A percentile compares a stretch with the other conserved stretches of the same genome.
Evolutionary conservation across 345 rosid species (phyloP).

Genomic region (Eucalyptus paniculata): DNA sequence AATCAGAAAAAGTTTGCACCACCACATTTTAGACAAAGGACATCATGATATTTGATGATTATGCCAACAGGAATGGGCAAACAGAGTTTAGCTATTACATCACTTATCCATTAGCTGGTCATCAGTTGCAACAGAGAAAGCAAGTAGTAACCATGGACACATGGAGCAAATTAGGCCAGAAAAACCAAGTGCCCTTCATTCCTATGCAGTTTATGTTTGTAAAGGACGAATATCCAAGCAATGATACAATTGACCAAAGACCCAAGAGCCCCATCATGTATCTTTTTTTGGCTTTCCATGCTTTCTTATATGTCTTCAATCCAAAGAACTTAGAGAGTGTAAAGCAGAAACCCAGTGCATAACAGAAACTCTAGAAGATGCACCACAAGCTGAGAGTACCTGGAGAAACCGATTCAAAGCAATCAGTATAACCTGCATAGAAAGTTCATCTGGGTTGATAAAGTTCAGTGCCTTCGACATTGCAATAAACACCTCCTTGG

Average conservation of each 20-base stretch:
- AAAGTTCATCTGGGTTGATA: slow-evolving; percentile 87
- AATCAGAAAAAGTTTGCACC: background rate
- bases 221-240: background rate
- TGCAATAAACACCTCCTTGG: slow-evolving; percentile 88
- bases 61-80: background rate
- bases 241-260: background rate
- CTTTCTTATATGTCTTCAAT: background rate
- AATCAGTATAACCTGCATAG: slow-evolving; percentile 91
- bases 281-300: background rate
- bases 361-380: background rate
- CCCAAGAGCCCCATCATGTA: background rate
- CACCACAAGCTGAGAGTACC: slow-evolving; percentile 17
- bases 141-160: background rate
- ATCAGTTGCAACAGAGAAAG: background rate
- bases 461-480: slow-evolving; percentile 97
- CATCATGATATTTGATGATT: background rate
- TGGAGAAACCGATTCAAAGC: slow-evolving; percentile 95
- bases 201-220: background rate
- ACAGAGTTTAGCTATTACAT: background rate
- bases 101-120: background rate
- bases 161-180: background rate
- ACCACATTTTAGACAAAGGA: background rate
- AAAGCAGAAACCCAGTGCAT: background rate
- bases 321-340: background rate
- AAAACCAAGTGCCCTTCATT: background rate